A percentile compares a stretch with the other conserved stretches of the same genome.
Conservation (phyloP, 345 rosid species). For the Abelmoschus esculentus region DNA sequence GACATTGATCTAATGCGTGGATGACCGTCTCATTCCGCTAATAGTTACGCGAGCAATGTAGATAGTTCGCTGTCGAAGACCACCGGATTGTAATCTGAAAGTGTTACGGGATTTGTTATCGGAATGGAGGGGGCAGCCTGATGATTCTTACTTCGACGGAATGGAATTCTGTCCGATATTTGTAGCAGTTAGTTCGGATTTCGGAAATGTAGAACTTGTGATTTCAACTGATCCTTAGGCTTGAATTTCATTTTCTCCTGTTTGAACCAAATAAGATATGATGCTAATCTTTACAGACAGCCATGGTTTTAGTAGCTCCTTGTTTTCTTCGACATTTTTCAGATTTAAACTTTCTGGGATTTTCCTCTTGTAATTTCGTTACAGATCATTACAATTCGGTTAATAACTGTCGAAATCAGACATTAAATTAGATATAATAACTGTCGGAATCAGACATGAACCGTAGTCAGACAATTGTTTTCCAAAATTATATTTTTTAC, state of each 20-base stretch:
- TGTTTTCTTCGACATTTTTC: background rate
- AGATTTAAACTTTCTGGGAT: background rate
- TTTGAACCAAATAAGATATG: background rate
- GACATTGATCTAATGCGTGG: slow-evolving; percentile 96
- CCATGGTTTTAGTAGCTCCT: background rate
- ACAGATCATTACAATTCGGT: too few species aligned
- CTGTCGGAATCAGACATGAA: too few species aligned
- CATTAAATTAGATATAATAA: too few species aligned
- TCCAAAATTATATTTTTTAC: too few species aligned
- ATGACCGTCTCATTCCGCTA: slow-evolving; percentile 22
- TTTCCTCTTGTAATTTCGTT: background rate
- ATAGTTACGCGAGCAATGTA: slow-evolving; percentile 23
- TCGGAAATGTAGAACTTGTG: slow-evolving; percentile 5
- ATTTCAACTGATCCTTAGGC: slow-evolving; percentile 7
- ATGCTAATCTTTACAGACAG: background rate
- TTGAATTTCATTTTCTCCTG: background rate
- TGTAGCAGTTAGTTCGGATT: slow-evolving; percentile 19
- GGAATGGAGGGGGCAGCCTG: slow-evolving; percentile 19
- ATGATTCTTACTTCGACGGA: slow-evolving; percentile 20
- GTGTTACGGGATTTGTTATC: background rate
- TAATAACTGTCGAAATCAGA: too few species aligned
- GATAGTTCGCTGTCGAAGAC: slow-evolving; percentile 27
- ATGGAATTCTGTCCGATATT: slow-evolving; percentile 20
- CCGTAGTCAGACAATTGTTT: too few species aligned
- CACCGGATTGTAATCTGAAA: slow-evolving; percentile 23